Conservation (phyloP, 805 yeast genomes). For the Starmerella floricola region DNA sequence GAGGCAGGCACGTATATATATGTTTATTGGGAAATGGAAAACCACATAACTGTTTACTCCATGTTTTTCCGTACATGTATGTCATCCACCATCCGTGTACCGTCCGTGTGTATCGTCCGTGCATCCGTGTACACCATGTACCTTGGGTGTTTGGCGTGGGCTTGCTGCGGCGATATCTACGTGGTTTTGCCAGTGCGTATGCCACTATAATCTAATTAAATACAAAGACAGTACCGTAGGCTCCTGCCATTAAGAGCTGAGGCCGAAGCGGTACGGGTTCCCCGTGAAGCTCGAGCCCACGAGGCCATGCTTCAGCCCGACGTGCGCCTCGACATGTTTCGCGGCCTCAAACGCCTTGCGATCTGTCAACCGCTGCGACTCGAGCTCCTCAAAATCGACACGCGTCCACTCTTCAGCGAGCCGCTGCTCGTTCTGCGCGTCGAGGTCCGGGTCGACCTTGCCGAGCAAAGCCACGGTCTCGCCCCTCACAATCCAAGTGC, state of each 20-base stretch:
- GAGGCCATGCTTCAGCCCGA: slow-evolving; percentile 18
- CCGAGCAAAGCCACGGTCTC: slow-evolving; percentile 92
- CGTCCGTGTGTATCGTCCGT: not conserved
- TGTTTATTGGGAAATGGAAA: too few relatives aligned
- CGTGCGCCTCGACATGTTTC: slow-evolving; percentile 13
- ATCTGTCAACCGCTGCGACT: slow-evolving; percentile 29
- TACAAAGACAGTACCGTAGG: too few relatives aligned
- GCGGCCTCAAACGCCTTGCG: slow-evolving; percentile 17
- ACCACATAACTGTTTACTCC: too few relatives aligned
- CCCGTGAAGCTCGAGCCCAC: slow-evolving; percentile 12
- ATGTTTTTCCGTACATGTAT: too few relatives aligned
- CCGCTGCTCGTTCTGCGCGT: slow-evolving; percentile 44
- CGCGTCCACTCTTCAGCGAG: slow-evolving; percentile 40
- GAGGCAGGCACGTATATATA: too few relatives aligned
- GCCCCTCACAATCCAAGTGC: slow-evolving; percentile 83
- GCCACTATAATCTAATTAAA: too few relatives aligned
- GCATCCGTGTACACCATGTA: not conserved
- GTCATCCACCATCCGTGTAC: not conserved
- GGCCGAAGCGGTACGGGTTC: slow-evolving; percentile 19
- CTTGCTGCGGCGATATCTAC: too few relatives aligned
- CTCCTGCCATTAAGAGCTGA: not conserved
- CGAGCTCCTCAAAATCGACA: slow-evolving; percentile 53
- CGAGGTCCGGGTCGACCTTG: slow-evolving; percentile 78
- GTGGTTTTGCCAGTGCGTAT: too few relatives aligned
- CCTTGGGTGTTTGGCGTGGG: not conserved